Evolutionary conservation across 768 basidiomycete species (phyloP).

Genomic region (Amanita subjunquillea): DNA sequence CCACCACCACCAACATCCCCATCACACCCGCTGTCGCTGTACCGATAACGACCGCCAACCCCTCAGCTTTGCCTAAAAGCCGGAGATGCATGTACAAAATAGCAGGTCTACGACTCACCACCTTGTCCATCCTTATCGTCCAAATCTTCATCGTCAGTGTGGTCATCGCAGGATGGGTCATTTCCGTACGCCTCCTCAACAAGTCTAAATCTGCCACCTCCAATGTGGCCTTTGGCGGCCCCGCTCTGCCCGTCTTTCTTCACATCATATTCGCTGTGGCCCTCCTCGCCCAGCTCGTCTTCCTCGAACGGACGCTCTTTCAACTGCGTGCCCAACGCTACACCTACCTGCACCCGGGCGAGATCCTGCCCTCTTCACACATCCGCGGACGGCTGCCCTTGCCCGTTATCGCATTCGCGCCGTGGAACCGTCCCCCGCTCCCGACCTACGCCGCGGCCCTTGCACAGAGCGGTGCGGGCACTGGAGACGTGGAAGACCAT

Average conservation of each 20-base stretch:
- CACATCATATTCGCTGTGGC: constrained; percentile 52
- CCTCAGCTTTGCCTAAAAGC: constrained; percentile 6
- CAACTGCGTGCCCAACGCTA: constrained; percentile 62
- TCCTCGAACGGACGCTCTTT: constrained; percentile 55
- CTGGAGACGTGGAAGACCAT: constrained; percentile 68
- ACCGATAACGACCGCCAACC: constrained; percentile 3
- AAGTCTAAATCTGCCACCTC: constrained; percentile 1
- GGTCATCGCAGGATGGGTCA: constrained; percentile 47
- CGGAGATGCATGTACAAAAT: constrained; percentile 17
- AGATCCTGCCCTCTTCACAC: constrained; percentile 33
- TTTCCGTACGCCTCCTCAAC: constrained; percentile 18
- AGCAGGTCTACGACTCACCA: constrained; percentile 34
- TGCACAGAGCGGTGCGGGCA: constrained; percentile 57
- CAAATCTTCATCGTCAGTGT: constrained; percentile 33
- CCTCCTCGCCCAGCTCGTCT: constrained; percentile 41
- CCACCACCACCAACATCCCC: constrained; percentile 9
- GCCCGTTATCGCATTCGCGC: constrained; percentile 36
- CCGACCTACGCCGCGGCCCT: constrained; percentile 65
- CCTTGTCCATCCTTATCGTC: constrained; percentile 29
- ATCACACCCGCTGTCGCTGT: constrained; percentile 8
- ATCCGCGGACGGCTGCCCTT: constrained; percentile 10
- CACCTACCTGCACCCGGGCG: constrained; percentile 47
- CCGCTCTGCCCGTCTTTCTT: constrained; percentile 38
- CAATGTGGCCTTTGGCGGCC: constrained; percentile 12
- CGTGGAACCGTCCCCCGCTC: constrained; percentile 63